Percentiles rank a stretch among this genome's conserved stretches.
Evolutionary conservation across 2,329 filamentous ascomycete species (phyloP).

Genomic region (Corynespora cassiicola): DNA sequence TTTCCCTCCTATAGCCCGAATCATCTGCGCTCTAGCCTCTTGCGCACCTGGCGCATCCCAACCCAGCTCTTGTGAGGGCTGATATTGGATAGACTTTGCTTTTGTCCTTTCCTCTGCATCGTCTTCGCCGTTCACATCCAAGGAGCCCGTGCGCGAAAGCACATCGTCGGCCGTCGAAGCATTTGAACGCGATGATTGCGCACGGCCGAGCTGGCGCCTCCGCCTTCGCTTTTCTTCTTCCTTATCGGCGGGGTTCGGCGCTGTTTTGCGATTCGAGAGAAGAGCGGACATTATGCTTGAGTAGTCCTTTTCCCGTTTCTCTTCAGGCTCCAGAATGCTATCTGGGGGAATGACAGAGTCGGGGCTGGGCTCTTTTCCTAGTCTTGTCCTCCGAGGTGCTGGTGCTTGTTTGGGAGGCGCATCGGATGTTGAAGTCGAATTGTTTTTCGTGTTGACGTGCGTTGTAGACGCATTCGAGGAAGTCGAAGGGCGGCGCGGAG

Average conservation of each 20-base stretch:
- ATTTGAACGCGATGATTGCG: conserved; percentile 37
- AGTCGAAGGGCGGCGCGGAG: conserved; percentile 36
- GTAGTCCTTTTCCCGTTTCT: conserved; percentile 38
- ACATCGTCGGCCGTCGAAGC: conserved; percentile 30
- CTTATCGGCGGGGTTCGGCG: conserved; percentile 22
- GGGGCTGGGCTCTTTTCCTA: conserved; percentile 23
- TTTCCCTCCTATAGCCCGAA: conserved; percentile 43
- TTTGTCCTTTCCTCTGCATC: conserved; percentile 25
- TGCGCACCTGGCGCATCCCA: conserved; percentile 47
- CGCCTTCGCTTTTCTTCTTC: conserved; percentile 26
- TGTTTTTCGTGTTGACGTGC: conserved; percentile 11
- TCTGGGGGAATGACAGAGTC: conserved; percentile 31
- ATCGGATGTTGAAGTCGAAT: conserved; percentile 25
- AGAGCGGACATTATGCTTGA: conserved; percentile 37
- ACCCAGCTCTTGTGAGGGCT: conserved; percentile 44
- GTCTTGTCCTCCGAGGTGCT: conserved; percentile 15
- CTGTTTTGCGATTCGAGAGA: conserved; percentile 36
- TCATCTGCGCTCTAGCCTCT: conserved; percentile 43
- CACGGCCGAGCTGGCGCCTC: conserved; percentile 37
- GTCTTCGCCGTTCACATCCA: conserved; percentile 24
- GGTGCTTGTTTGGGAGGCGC: conserved; percentile 25
- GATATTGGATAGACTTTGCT: too few species aligned
- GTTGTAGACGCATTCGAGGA: conserved; percentile 25
- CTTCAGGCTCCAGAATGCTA: conserved; percentile 8
- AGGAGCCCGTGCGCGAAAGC: conserved; percentile 21